Conservation (phyloP, 1,284 basidiomycete species). For the Malassezia furfur region DNA sequence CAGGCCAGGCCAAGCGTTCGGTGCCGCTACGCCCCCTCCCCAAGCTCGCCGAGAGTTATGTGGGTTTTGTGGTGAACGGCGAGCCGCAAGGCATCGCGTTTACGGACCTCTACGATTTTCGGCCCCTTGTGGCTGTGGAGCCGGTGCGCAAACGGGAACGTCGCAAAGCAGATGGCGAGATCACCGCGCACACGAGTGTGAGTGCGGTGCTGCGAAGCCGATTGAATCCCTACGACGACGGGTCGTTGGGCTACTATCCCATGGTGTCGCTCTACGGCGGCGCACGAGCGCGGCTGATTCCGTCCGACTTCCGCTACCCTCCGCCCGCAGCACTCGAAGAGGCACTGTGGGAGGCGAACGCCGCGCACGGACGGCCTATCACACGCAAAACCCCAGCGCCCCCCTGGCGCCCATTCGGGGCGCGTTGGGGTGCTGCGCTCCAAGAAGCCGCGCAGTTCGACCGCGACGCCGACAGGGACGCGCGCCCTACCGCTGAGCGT, state of each 20-base stretch:
- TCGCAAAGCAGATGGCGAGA: slow-evolving; percentile 14
- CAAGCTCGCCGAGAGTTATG: slow-evolving; percentile 61
- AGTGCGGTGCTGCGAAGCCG: slow-evolving; percentile 30
- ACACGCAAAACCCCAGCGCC: slow-evolving; percentile 7
- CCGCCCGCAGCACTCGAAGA: slow-evolving; percentile 51
- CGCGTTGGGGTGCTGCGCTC: not conserved
- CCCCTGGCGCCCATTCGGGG: slow-evolving; percentile 8
- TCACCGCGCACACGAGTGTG: slow-evolving; percentile 22
- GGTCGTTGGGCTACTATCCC: slow-evolving; percentile 87
- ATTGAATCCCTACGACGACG: slow-evolving; percentile 81
- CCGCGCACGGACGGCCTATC: not conserved
- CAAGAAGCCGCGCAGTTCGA: not conserved
- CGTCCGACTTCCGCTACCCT: slow-evolving; percentile 67
- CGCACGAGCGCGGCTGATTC: slow-evolving; percentile 72
- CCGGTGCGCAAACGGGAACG: slow-evolving; percentile 9
- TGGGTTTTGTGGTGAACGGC: slow-evolving; percentile 89
- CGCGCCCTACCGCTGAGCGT: no score
- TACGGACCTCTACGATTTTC: slow-evolving; percentile 77
- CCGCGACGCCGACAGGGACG: not conserved
- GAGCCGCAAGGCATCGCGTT: slow-evolving; percentile 76
- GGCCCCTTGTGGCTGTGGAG: slow-evolving; percentile 56
- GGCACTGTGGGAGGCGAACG: slow-evolving; percentile 16
- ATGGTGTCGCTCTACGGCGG: slow-evolving; percentile 87
- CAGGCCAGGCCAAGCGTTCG: not conserved
- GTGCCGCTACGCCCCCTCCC: slow-evolving; percentile 60